Percentiles rank a stretch among this genome's conserved stretches.
Evolutionary conservation across 2,329 filamentous ascomycete genomes (phyloP).

Genomic region (Alternaria metachromatica): DNA sequence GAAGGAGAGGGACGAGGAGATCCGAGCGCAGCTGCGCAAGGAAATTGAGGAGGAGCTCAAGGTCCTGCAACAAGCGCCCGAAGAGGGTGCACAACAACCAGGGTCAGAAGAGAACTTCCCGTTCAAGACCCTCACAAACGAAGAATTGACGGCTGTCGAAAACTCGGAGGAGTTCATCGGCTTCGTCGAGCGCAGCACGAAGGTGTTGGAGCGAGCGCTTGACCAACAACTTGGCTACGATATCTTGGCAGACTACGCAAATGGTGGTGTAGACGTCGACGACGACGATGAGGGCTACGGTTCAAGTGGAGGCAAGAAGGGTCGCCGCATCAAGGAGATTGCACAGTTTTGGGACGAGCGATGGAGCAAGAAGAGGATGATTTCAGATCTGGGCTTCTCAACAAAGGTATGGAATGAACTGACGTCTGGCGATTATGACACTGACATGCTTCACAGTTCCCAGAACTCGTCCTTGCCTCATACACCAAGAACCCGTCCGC

Average conservation of each 20-base stretch:
- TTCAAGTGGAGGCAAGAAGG: slow-evolving; percentile 72
- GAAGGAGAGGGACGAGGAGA: slow-evolving; percentile 84
- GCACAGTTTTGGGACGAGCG: slow-evolving; percentile 93
- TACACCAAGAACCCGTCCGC: slow-evolving; percentile 98
- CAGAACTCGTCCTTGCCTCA: slow-evolving; percentile 88
- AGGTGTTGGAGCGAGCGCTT: slow-evolving; percentile 93
- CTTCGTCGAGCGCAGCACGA: slow-evolving; percentile 93
- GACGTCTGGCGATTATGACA: background rate
- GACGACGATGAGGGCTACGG: slow-evolving; percentile 79
- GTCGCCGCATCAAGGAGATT: slow-evolving; percentile 81
- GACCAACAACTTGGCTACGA: slow-evolving; percentile 97
- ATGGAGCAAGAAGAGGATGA: slow-evolving; percentile 97
- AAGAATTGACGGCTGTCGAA: slow-evolving; percentile 89
- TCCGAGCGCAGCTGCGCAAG: slow-evolving; percentile 80
- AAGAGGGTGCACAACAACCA: slow-evolving; percentile 52
- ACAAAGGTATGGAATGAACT: slow-evolving; percentile 67
- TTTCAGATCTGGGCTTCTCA: slow-evolving; percentile 94
- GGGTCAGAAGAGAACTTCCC: slow-evolving; percentile 68
- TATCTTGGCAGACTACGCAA: slow-evolving; percentile 90
- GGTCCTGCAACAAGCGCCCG: slow-evolving; percentile 60
- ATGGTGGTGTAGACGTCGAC: slow-evolving; percentile 77
- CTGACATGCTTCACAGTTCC: slow-evolving; percentile 63
- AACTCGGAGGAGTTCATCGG: slow-evolving; percentile 92
- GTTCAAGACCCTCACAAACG: slow-evolving; percentile 76
- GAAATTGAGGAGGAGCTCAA: slow-evolving; percentile 94